phyloP scores from a whole-genome alignment of 768 basidiomycete genomes.

The Boletellus sp. region DNA sequence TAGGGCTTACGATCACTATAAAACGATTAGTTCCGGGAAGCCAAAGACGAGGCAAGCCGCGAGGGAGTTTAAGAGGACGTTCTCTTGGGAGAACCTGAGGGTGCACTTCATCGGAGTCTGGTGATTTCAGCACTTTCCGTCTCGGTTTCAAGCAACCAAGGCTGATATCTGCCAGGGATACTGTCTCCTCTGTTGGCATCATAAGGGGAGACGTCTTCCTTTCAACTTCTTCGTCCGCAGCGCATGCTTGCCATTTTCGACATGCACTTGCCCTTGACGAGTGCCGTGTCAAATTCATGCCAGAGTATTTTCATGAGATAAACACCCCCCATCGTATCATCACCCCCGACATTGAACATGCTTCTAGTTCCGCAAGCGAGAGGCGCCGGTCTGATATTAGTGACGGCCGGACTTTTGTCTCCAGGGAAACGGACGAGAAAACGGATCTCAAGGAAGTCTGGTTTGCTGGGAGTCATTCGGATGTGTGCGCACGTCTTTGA shows the following conservation, averaged over 20 bases:
- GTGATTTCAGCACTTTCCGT: slow-evolving; percentile 20
- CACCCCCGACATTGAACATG: background rate
- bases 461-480: slow-evolving; percentile 50
- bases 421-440: background rate
- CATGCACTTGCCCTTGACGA: no score
- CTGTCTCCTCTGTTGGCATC: slow-evolving; percentile 60
- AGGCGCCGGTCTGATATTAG: background rate
- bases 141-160: background rate
- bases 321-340: no score
- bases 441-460: slow-evolving; percentile 56
- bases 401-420: background rate
- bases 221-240: slow-evolving; percentile 56
- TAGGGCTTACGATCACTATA: slow-evolving; percentile 18
- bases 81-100: slow-evolving; percentile 38
- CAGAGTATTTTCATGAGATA: slow-evolving; percentile 33
- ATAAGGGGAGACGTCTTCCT: slow-evolving; percentile 43
- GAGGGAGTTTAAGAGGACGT: slow-evolving; percentile 42
- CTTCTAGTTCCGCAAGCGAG: background rate
- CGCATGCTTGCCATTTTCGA: slow-evolving; percentile 55
- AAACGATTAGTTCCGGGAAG: slow-evolving; percentile 11
- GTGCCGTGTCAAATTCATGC: slow-evolving; percentile 57
- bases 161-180: slow-evolving; percentile 48
- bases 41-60: slow-evolving; percentile 15
- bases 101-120: no score
- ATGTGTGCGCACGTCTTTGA: slow-evolving; percentile 22